These are phyloP conservation scores for Exophiala sp. DNA, from an alignment of 2,329 filamentous ascomycete genomes.

Conservation along the genomic window DNA sequence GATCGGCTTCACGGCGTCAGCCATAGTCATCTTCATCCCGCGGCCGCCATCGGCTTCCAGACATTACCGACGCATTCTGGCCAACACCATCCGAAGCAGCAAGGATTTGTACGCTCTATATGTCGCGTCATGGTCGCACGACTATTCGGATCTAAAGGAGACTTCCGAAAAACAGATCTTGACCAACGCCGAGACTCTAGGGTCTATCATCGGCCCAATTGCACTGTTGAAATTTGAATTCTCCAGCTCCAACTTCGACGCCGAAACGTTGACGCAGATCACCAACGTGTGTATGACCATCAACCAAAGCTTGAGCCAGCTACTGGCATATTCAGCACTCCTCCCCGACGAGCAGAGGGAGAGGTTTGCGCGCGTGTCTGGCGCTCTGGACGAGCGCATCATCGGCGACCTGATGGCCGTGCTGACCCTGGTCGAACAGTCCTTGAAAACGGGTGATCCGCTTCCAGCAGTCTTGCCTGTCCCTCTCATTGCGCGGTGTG, in stretches of 20 bases:
- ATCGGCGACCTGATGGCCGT: conserved; percentile 50
- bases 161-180: not conserved
- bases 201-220: conserved; percentile 34
- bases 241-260: conserved; percentile 37
- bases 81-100: conserved; percentile 4
- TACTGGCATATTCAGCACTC: not conserved
- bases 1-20: conserved; percentile 13
- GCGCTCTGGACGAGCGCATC: conserved; percentile 41
- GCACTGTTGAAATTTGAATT: conserved; percentile 37
- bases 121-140: not conserved
- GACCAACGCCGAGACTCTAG: conserved; percentile 28
- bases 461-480: conserved; percentile 46
- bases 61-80: conserved; percentile 12
- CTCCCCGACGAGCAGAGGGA: conserved; percentile 39
- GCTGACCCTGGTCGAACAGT: conserved; percentile 43
- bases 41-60: conserved; percentile 12
- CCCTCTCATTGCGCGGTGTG: conserved; percentile 41
- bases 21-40: conserved; percentile 15
- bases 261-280: conserved; percentile 32
- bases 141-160: conserved; percentile 4
- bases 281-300: conserved; percentile 28
- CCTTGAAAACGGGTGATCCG: conserved; percentile 45
- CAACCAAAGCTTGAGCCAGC: conserved; percentile 24
- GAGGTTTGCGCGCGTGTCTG: conserved; percentile 36
- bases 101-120: conserved; percentile 15